Conservation (phyloP, 1,139 yeast species). For the Pichia sp. region DNA sequence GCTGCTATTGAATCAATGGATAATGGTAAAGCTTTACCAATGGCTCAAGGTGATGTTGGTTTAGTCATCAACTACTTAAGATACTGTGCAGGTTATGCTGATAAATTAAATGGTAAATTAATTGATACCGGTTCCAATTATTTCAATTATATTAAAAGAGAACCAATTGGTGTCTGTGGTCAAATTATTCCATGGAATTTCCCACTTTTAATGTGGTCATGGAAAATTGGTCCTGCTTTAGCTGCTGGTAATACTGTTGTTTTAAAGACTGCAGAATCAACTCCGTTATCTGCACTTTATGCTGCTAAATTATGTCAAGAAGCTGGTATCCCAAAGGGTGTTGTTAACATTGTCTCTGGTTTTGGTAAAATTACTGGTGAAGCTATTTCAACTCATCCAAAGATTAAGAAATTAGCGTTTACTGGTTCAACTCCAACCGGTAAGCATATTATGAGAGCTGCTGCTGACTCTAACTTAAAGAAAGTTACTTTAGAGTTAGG, state of each 20-base stretch:
- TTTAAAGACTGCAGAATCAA: conserved; percentile 70
- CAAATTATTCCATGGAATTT: conserved; percentile 91
- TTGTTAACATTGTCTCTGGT: conserved; percentile 69
- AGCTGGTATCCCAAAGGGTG: conserved; percentile 77
- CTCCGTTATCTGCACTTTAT: conserved; percentile 70
- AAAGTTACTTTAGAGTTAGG: conserved; percentile 80
- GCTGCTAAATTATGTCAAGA: conserved; percentile 55
- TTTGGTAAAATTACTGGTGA: conserved; percentile 70
- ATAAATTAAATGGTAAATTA: conserved; percentile 56
- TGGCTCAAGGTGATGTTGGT: conserved; percentile 47
- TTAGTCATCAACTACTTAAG: conserved; percentile 50
- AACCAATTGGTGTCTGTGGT: conserved; percentile 84
- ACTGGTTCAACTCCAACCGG: conserved; percentile 82
- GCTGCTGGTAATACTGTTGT: conserved; percentile 76
- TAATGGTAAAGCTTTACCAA: conserved; percentile 59
- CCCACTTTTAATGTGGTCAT: conserved; percentile 72
- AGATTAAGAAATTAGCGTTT: conserved; percentile 70
- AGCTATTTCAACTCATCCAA: conserved; percentile 61
- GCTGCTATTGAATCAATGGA: conserved; percentile 70
- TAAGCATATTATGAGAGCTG: conserved; percentile 59
- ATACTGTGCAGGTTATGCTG: conserved; percentile 70
- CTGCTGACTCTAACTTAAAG: conserved; percentile 61
- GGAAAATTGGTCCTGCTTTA: conserved; percentile 79
- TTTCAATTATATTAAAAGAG: conserved; percentile 57
- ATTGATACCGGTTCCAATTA: conserved; percentile 55